Conservation (phyloP, 768 basidiomycete species). For the Boletus pseudo-olivaceus region DNA sequence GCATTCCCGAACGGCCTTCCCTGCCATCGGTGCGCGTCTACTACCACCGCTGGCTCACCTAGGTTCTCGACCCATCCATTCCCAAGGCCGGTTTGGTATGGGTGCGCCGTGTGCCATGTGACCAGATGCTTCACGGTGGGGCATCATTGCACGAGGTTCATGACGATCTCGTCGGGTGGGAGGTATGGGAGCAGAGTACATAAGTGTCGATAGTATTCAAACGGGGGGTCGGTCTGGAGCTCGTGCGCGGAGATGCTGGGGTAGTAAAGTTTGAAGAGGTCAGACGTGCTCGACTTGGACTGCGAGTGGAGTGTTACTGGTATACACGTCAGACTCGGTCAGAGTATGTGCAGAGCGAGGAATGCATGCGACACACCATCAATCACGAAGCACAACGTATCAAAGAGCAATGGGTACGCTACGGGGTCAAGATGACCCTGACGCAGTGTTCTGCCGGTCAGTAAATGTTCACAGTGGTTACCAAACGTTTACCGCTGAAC, state of each 20-base stretch:
- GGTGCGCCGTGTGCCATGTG: conserved; percentile 45
- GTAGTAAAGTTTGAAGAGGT: conserved; percentile 66
- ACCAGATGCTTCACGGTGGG: conserved; percentile 53
- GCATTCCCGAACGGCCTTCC: conserved; percentile 59
- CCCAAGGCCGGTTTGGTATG: conserved; percentile 78
- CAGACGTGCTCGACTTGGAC: conserved; percentile 45
- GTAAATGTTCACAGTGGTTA: too few species aligned
- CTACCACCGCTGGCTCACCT: conserved; percentile 43
- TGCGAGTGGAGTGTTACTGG: conserved; percentile 59
- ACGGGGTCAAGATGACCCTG: conserved; percentile 53
- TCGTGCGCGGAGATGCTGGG: conserved; percentile 50
- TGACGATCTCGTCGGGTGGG: conserved; percentile 47
- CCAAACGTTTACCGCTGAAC: too few species aligned
- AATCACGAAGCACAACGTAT: conserved; percentile 69
- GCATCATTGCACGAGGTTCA: conserved; percentile 58
- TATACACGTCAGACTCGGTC: background rate
- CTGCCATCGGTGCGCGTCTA: conserved; percentile 39
- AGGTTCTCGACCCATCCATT: conserved; percentile 83
- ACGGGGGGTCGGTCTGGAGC: conserved; percentile 53
- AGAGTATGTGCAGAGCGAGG: background rate
- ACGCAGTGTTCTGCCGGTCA: too few species aligned
- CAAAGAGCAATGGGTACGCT: conserved; percentile 62
- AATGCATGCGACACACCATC: conserved; percentile 50
- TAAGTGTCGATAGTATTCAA: conserved; percentile 55
- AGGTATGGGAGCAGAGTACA: conserved; percentile 55